Base-by-base conservation (phyloP, 257 asterid genomes). In the Schizonepeta tenuifolia region DNA sequence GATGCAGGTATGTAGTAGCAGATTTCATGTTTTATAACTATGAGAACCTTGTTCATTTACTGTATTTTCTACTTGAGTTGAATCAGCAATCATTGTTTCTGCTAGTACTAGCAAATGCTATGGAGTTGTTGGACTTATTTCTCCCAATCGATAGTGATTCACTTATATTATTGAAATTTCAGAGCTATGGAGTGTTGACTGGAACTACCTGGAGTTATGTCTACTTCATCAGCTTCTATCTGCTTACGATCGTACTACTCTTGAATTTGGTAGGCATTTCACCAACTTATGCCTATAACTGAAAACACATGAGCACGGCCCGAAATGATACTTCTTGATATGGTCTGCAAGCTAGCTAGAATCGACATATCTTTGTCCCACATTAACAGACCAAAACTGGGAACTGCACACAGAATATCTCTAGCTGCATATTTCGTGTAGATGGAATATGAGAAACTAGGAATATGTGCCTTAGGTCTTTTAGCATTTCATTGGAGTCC, bases 201-300 rank as follows among this genome's bases (percentile, higher is more conserved):
- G 97, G 97, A 69, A 90, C 96, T 53, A 65, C 77, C 57, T 95
- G 99, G 99, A 72, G 83, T 66, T 85, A 86, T 68, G 79, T 57
- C 75, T 95, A 92, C 89, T 95, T 95, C 81, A 75, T 92, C 89
- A 95, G 99, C 93, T 95, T 87, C 96, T 92, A 92, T 82, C 92
- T 92, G 62, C 83, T 95, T 65, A 79, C 98, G 11, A 77, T 92
- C 79, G 81, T 95, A 77, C 89, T 90, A 78, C 97, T 95, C 24
- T 57, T 95, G 81, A 95, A 95, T 79, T 85, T 95, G 96, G 99
- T 95, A 81, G 79, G 14, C 62, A 40, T 49, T 73, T 61, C 62
- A 13, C 43, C 35, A 43, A 41, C 28, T 67, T 73, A 18, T 60
- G 18, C 41, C 41, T 20, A 36, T 72, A 38, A 38, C 10, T 38